Base-by-base conservation (phyloP, 177 flowering plant genomes). In the Telopea speciosissima region DNA sequence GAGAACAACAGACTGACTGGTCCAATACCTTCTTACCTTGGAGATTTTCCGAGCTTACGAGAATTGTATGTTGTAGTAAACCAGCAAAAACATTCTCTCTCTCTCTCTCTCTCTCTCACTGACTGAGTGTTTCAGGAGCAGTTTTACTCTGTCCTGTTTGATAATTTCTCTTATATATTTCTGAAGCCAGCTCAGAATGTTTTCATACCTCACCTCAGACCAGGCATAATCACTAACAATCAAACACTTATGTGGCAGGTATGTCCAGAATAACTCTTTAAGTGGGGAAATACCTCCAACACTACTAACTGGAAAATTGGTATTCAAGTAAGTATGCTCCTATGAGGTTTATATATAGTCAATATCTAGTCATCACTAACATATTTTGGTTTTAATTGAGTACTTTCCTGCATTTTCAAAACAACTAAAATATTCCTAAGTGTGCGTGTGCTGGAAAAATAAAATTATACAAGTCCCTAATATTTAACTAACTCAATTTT, bases 1-100 rank as follows among this genome's bases (percentile, higher is more conserved):
- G 97, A 92, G 82, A 87, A 92, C 86, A 95, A 95, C 76, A 75
- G 76, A 71, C 77, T 92, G 60, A 85, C 79, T 69, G 97, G 99
- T 61, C 79, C 82, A 65, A 65, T 95, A 71, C 97, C 99, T 49
- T 81, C 90, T 71, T 88, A 81, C 79, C 74, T 95, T 24, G 87
- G 87, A 22, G 79, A 78, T 67, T 80, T 95, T 69, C 92, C 89
- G 54, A 86, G 74, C 83, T 85, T 92, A 70, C 82, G 70, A 73
- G 99, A 87, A 83, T 69, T 95, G 97, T 92, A 88, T 24, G 97
- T 80, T 24, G 97, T 80, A 62, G 49, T 62, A 70, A 21, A n/a
- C 40, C 40, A 36, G 40, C 9, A 36, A 24, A 63, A 10, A 45
- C 6, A 3, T 22, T 28, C 31, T 28, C 31, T 28, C 31, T 28